A percentile compares a stretch with the other conserved stretches of the same genome.
Conservation (phyloP, 352 stramenopile genomes). For the Phytophthora podocarpi region DNA sequence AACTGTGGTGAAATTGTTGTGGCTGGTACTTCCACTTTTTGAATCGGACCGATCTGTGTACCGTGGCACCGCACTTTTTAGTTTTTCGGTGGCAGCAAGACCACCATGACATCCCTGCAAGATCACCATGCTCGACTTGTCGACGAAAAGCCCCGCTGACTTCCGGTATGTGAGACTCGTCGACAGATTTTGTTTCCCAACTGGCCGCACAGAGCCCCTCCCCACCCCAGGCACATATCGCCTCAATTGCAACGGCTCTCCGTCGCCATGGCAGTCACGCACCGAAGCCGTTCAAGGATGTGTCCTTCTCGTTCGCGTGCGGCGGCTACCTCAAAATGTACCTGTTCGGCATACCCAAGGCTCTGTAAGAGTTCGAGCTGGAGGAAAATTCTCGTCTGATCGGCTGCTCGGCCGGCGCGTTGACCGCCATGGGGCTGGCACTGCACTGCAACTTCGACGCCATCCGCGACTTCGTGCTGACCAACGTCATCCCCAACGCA, state of each 20-base stretch:
- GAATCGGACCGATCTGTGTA: constrained; percentile 6
- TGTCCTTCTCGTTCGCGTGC: constrained; percentile 83
- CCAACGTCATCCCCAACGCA: constrained; percentile 57
- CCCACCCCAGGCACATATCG: too few species aligned
- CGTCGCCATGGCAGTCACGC: neutral
- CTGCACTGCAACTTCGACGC: constrained; percentile 75
- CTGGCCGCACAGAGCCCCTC: neutral
- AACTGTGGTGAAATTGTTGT: neutral
- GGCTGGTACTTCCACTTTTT: too few species aligned
- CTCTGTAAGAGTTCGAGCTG: constrained; percentile 75
- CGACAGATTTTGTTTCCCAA: constrained; percentile 17
- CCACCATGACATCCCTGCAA: constrained; percentile 17
- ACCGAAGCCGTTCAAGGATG: constrained; percentile 7
- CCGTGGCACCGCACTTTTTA: constrained; percentile 4
- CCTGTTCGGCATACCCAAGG: constrained; percentile 86
- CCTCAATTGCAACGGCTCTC: constrained; percentile 11
- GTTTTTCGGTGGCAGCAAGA: constrained; percentile 12
- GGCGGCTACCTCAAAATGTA: constrained; percentile 91
- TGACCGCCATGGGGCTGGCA: constrained; percentile 73
- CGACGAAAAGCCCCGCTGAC: constrained; percentile 6
- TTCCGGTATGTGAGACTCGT: neutral
- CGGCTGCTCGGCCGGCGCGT: constrained; percentile 76
- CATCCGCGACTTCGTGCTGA: constrained; percentile 68
- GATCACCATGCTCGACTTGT: constrained; percentile 11
- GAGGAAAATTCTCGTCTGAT: constrained; percentile 69